Evolutionary conservation across 768 basidiomycete genomes (phyloP), one percentile per base, ranked within the genome.

Genomic region (Tylopilus subfusipes): DNA sequence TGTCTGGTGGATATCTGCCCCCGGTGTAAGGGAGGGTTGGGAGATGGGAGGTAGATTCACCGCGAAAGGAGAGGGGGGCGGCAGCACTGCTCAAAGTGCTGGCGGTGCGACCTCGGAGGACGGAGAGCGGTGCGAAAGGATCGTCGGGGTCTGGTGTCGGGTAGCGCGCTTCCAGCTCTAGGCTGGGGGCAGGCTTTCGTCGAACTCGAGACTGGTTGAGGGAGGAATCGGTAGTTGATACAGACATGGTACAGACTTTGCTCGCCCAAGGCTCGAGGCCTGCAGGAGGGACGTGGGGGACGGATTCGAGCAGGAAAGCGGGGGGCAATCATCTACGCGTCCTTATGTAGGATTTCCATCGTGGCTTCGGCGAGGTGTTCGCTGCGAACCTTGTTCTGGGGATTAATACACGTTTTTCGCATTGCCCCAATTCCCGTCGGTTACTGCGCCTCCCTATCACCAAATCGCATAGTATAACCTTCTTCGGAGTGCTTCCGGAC

Each of bases 51-150:
- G 56, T 72, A 33, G 63, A 64, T 50, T 65, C 62, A 40, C 71
- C 67, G 22, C 62, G 62, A 46, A 72, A 72, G 8, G 64, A 64
- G 48, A 65, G 57, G 13, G 70, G 68, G 19, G 68, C 55, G 33
- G 59, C 62, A 10, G 49, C 48, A 38, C 55, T 68, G 33, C 70
- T 70, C 45, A 75, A 68, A 18, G 73, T 70, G 19, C 74, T 74
- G 58, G 77, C 78, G 5, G 81, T 79, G 52, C 85, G 79, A 55
- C 76, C 79, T 47, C 87, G 81, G 25, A 89, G 75, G 24, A 82
- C 81, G 63, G 81, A 79, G 40, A 89, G 79, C 0, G 87, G 81
- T 6, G 83, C 86, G 58, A 88, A 88, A 2, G 87, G 87, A 65
- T 89, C 85, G 18, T 63, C 64, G 21, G 85, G 85, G 69, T 89